Evolutionary conservation across 768 basidiomycete species (phyloP).

Genomic region (Amanita exitialis): DNA sequence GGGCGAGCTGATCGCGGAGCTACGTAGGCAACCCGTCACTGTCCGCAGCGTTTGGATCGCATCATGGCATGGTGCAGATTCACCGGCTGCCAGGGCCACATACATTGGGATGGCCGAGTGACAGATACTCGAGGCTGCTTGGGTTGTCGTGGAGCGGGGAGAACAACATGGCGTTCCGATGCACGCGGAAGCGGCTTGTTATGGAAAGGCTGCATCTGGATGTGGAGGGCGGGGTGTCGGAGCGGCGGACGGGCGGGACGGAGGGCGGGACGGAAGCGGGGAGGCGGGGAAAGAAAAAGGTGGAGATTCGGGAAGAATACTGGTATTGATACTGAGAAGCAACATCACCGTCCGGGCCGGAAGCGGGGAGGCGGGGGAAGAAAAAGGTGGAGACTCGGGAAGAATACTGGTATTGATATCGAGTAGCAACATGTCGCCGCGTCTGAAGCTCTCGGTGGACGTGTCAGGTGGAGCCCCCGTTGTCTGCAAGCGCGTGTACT

Average conservation of each 20-base stretch:
- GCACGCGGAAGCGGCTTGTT: conserved; percentile 77
- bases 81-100: conserved; percentile 68
- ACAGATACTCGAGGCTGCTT: conserved; percentile 75
- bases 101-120: conserved; percentile 68
- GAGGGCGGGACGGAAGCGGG: conserved; percentile 2
- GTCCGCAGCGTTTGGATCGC: conserved; percentile 61
- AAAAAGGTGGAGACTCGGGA: conserved; percentile 59
- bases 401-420: neutral
- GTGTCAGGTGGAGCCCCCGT: neutral
- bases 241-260: conserved; percentile 55
- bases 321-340: neutral
- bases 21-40: conserved; percentile 68
- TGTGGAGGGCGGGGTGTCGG: conserved; percentile 75
- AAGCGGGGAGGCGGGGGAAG: conserved; percentile 17
- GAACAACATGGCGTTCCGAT: conserved; percentile 93
- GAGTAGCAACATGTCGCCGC: neutral
- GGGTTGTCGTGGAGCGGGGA: conserved; percentile 82
- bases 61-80: conserved; percentile 79
- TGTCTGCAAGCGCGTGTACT: neutral
- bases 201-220: conserved; percentile 90
- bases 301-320: conserved; percentile 39
- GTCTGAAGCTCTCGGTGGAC: neutral
- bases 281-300: conserved; percentile 40
- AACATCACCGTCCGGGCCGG: neutral
- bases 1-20: neutral